phyloP scores from a whole-genome alignment of 2,329 filamentous ascomycete species.

The Cladophialophora bantiana region DNA sequence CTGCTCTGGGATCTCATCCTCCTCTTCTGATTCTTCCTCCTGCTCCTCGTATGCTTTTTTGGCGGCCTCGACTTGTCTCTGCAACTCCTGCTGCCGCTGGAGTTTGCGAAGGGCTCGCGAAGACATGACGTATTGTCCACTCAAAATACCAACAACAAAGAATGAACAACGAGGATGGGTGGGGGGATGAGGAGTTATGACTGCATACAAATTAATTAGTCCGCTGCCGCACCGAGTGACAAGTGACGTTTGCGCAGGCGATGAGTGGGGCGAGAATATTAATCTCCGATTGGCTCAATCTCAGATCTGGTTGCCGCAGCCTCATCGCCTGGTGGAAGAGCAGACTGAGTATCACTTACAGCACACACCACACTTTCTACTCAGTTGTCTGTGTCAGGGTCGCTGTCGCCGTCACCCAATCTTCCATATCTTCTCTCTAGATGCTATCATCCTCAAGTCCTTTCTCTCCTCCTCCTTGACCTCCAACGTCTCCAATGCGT shows the following conservation, averaged over 20 bases:
- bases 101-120: constrained; percentile 70
- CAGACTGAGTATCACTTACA: neutral
- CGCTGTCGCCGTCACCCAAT: neutral
- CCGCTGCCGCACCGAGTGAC: neutral
- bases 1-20: constrained; percentile 45
- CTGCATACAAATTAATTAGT: neutral
- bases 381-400: neutral
- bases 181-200: neutral
- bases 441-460: constrained; percentile 24
- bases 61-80: constrained; percentile 55
- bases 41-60: constrained; percentile 47
- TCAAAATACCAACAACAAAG: neutral
- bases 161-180: neutral
- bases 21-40: constrained; percentile 50
- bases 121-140: constrained; percentile 59
- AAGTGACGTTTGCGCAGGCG: neutral
- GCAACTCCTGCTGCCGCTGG: constrained; percentile 67
- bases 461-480: constrained; percentile 8
- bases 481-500: constrained; percentile 51
- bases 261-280: neutral
- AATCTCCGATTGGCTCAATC: constrained; percentile 7
- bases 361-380: neutral
- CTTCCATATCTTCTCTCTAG: constrained; percentile 2
- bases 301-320: neutral
- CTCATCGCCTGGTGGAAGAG: neutral